These are phyloP conservation scores for Acorus gramineus DNA, from an alignment of 106 monocot genomes.

Conservation along the genomic window DNA sequence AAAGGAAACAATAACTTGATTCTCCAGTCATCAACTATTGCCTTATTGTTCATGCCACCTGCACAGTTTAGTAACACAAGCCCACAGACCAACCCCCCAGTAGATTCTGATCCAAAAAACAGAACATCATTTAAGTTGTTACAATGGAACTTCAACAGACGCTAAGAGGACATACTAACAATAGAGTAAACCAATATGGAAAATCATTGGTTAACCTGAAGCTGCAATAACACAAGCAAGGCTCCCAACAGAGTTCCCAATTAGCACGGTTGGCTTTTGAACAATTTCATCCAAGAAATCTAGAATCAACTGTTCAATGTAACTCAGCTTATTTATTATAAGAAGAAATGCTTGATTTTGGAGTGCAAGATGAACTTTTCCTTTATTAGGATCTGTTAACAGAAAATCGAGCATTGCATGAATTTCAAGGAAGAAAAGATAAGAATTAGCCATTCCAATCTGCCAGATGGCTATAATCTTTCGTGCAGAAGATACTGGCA, in stretches of 20 bases:
- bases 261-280: slow-evolving; percentile 64
- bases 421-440: too few relatives aligned
- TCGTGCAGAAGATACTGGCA: too few relatives aligned
- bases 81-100: slow-evolving; percentile 51
- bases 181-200: too few relatives aligned
- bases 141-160: too few relatives aligned
- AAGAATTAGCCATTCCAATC: too few relatives aligned
- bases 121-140: too few relatives aligned
- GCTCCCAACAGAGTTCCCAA: slow-evolving; percentile 96
- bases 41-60: slow-evolving; percentile 99
- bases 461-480: too few relatives aligned
- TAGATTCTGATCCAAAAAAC: slow-evolving; percentile 32
- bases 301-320: slow-evolving; percentile 57
- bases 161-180: too few relatives aligned
- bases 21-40: slow-evolving; percentile 97
- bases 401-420: too few relatives aligned
- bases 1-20: slow-evolving; percentile 72
- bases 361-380: too few relatives aligned
- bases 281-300: slow-evolving; percentile 84
- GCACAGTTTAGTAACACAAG: slow-evolving; percentile 90
- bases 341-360: background rate
- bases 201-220: slow-evolving; percentile 35
- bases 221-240: slow-evolving; percentile 96
- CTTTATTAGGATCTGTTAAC: too few relatives aligned
- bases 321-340: background rate